phyloP scores from a whole-genome alignment of 2,329 filamentous ascomycete species.

The Chaetomium sp. region DNA sequence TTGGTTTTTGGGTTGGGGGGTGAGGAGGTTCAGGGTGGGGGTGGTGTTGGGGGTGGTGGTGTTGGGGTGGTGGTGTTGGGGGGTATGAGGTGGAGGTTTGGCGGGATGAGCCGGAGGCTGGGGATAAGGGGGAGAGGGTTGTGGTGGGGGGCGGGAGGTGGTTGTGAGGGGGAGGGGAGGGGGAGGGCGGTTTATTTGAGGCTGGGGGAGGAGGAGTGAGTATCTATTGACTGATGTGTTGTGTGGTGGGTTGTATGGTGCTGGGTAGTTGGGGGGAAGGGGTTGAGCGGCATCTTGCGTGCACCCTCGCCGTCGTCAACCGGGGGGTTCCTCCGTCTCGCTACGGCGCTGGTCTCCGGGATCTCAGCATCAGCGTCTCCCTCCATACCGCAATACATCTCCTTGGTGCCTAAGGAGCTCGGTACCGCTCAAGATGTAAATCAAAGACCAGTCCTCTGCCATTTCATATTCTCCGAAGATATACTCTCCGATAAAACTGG shows the following conservation, averaged over 20 bases:
- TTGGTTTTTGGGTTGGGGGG: slow-evolving; percentile 36
- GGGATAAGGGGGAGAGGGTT: slow-evolving; percentile 29
- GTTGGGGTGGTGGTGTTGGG: slow-evolving; percentile 33
- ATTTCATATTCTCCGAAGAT: neutral
- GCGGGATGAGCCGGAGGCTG: slow-evolving; percentile 56
- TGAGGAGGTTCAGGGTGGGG: slow-evolving; percentile 37
- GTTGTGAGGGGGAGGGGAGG: slow-evolving; percentile 49
- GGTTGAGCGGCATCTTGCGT: neutral
- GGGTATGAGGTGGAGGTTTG: slow-evolving; percentile 62
- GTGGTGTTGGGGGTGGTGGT: slow-evolving; percentile 37
- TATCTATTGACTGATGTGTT: neutral
- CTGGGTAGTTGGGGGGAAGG: neutral
- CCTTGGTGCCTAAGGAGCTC: neutral
- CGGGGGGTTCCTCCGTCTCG: neutral
- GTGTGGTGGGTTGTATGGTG: neutral
- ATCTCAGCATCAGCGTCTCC: neutral
- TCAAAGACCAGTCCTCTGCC: neutral
- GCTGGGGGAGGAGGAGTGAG: neutral
- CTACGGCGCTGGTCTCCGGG: neutral
- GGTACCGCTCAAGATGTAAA: neutral
- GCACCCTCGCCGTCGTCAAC: neutral
- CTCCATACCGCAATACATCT: neutral
- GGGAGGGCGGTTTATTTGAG: slow-evolving; percentile 47
- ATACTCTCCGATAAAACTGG: no score
- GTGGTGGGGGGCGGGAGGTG: slow-evolving; percentile 37